These are phyloP conservation scores for Halophytophthora batemanensis DNA, from an alignment of 352 stramenopile species.

Conservation along the genomic window DNA sequence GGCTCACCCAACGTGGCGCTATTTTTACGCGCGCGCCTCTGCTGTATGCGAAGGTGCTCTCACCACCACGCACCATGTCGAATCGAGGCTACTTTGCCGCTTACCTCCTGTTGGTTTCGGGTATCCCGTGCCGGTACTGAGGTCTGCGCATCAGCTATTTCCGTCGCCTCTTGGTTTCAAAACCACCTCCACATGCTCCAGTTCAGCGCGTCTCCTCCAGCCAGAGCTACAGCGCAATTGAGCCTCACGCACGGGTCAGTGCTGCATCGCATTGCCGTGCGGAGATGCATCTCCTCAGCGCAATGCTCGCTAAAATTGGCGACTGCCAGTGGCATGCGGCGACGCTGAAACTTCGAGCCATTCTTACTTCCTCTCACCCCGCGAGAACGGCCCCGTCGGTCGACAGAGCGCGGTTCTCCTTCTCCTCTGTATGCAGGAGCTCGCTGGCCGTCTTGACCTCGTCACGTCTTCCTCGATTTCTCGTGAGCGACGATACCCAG, in stretches of 20 bases:
- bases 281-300: slow-evolving; percentile 20
- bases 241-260: neutral
- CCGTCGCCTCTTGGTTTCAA: slow-evolving; percentile 26
- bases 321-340: slow-evolving; percentile 7
- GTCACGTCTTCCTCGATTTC: neutral
- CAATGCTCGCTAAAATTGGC: slow-evolving; percentile 30
- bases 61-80: no score
- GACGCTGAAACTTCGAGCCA: slow-evolving; percentile 12
- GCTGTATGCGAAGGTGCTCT: no score
- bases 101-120: slow-evolving; percentile 17
- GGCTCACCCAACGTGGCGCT: no score
- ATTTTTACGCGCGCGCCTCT: no score
- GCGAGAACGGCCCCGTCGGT: slow-evolving; percentile 2
- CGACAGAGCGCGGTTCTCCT: slow-evolving; percentile 29
- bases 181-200: slow-evolving; percentile 12
- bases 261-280: slow-evolving; percentile 23
- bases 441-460: neutral
- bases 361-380: slow-evolving; percentile 18
- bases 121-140: neutral
- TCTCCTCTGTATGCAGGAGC: slow-evolving; percentile 28
- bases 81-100: no score
- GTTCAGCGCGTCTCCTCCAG: no score
- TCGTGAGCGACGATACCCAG: neutral
- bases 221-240: no score
- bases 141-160: slow-evolving; percentile 11